These are phyloP conservation scores for Herpetospermum pedunculosum DNA, from an alignment of 306 rosid species.

Conservation along the genomic window DNA sequence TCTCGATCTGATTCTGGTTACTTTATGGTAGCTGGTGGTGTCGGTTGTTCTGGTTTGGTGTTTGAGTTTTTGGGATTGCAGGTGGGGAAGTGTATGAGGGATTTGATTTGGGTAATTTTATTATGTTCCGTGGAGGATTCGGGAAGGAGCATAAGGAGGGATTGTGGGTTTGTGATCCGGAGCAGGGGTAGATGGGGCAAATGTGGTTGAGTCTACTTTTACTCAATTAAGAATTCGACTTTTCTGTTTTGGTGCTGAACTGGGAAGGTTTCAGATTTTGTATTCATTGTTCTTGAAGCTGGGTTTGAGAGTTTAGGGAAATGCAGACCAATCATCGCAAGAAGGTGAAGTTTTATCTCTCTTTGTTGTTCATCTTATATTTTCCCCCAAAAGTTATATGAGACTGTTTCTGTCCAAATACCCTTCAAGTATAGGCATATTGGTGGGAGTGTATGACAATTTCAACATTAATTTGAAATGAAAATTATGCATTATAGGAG, in stretches of 20 bases:
- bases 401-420: neutral
- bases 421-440: neutral
- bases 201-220: constrained; percentile 53
- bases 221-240: constrained; percentile 13
- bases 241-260: constrained; percentile 26
- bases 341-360: constrained; percentile 40
- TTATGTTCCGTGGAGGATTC: constrained; percentile 41
- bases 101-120: constrained; percentile 39
- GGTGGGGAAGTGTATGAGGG: constrained; percentile 55
- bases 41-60: constrained; percentile 16
- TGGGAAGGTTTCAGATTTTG: constrained; percentile 12
- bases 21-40: constrained; percentile 38
- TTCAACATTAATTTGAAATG: neutral
- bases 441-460: neutral
- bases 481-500: neutral
- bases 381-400: neutral
- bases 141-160: constrained; percentile 41
- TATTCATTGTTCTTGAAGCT: constrained; percentile 17
- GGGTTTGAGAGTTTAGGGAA: constrained; percentile 25
- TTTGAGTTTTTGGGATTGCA: constrained; percentile 20
- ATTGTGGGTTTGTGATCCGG: constrained; percentile 70
- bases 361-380: neutral
- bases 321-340: constrained; percentile 75
- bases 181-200: constrained; percentile 93
- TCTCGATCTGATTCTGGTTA: constrained; percentile 19